Conservation (phyloP, 805 yeast species). For the Candida silvicultrix region DNA sequence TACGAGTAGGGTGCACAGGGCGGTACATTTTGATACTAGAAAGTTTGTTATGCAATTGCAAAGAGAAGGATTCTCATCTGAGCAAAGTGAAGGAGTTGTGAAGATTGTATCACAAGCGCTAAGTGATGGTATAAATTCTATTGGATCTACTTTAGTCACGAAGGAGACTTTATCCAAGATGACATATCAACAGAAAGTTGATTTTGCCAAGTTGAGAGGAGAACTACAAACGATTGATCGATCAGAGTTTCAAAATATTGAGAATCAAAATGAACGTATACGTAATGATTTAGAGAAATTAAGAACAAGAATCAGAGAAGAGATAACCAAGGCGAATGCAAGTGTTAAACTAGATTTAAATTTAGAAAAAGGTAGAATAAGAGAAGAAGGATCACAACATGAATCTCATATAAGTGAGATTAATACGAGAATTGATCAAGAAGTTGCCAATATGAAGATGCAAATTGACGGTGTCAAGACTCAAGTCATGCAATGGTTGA, state of each 20-base stretch:
- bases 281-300: constrained; percentile 81
- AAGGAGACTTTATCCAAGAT: constrained; percentile 77
- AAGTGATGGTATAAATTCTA: constrained; percentile 70
- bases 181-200: constrained; percentile 94
- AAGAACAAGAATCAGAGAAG: constrained; percentile 80
- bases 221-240: constrained; percentile 86
- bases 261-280: constrained; percentile 82
- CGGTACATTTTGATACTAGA: constrained; percentile 21
- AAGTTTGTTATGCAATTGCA: constrained; percentile 23
- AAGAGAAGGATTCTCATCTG: constrained; percentile 61
- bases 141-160: constrained; percentile 74
- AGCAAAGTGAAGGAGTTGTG: constrained; percentile 79
- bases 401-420: constrained; percentile 93
- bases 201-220: constrained; percentile 89
- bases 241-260: constrained; percentile 73
- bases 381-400: constrained; percentile 90
- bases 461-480: constrained; percentile 94
- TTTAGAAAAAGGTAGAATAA: constrained; percentile 89
- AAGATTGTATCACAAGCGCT: constrained; percentile 67
- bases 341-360: constrained; percentile 87
- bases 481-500: constrained; percentile 96
- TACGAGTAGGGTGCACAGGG: not conserved
- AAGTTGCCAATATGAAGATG: constrained; percentile 88
- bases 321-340: constrained; percentile 83
- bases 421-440: constrained; percentile 92